Conservation (phyloP, 345 rosid species). For the Erucastrum elatum region DNA sequence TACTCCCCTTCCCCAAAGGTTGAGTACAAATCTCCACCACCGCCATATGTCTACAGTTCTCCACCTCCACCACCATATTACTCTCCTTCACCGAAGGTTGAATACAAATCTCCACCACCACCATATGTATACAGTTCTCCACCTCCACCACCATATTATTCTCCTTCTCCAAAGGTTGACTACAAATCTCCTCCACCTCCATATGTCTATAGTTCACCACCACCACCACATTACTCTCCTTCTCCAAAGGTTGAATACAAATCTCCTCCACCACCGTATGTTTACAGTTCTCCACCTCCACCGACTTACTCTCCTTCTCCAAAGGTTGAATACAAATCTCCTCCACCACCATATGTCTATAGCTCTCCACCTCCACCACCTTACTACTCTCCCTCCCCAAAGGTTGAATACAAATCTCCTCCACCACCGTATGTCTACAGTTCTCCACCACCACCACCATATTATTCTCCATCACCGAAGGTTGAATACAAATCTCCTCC, state of each 20-base stretch:
- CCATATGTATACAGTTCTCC: background rate
- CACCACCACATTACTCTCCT: background rate
- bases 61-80: slow-evolving; percentile 3
- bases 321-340: background rate
- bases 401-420: background rate
- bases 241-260: background rate
- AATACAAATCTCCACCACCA: background rate
- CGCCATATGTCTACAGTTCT: background rate
- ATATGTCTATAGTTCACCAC: background rate
- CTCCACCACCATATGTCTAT: background rate
- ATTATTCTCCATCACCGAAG: background rate
- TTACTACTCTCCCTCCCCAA: background rate
- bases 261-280: background rate
- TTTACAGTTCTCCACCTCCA: background rate
- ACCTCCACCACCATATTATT: background rate
- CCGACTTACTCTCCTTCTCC: background rate
- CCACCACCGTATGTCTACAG: background rate
- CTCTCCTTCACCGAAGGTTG: background rate
- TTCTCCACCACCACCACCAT: background rate
- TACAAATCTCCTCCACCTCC: slow-evolving; percentile 11
- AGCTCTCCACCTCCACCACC: background rate
- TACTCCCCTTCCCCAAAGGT: background rate
- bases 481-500: slow-evolving; percentile 17
- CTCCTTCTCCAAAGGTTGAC: background rate
- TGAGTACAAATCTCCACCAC: background rate